Evolutionary conservation across 345 rosid species (phyloP).

Genomic region (Melaleuca alternifolia): DNA sequence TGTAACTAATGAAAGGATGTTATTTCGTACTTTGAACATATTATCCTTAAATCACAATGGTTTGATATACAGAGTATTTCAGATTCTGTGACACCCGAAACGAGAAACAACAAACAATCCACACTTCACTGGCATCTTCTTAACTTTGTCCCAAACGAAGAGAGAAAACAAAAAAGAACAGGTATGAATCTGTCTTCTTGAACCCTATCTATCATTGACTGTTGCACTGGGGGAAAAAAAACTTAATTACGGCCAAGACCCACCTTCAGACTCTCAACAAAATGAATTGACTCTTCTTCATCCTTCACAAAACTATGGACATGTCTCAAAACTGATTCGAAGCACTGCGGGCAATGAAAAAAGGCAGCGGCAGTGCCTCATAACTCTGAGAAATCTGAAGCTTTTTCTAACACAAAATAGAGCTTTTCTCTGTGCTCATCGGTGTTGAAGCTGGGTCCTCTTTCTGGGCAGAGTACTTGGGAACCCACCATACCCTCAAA

Average conservation of each 20-base stretch:
- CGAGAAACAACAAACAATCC: not conserved
- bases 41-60: not conserved
- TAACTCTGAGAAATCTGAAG: not conserved
- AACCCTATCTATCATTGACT: not conserved
- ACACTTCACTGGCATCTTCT: not conserved
- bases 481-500: slow-evolving; percentile 91
- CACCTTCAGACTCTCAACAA: not conserved
- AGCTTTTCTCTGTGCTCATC: not conserved
- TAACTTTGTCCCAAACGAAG: not conserved
- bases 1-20: not conserved
- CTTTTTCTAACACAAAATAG: not conserved
- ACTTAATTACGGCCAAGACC: not conserved
- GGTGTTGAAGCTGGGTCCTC: not conserved
- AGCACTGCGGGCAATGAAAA: not conserved
- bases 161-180: not conserved
- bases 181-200: not conserved
- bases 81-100: not conserved
- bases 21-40: not conserved
- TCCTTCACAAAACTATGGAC: not conserved
- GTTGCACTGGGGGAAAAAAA: not conserved
- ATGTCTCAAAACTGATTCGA: not conserved
- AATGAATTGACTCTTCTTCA: not conserved
- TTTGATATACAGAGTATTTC: not conserved
- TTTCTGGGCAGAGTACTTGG: slow-evolving; percentile 12
- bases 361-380: not conserved